Conservation (phyloP, 2,329 filamentous ascomycete genomes). For the Colletotrichum navitas region DNA sequence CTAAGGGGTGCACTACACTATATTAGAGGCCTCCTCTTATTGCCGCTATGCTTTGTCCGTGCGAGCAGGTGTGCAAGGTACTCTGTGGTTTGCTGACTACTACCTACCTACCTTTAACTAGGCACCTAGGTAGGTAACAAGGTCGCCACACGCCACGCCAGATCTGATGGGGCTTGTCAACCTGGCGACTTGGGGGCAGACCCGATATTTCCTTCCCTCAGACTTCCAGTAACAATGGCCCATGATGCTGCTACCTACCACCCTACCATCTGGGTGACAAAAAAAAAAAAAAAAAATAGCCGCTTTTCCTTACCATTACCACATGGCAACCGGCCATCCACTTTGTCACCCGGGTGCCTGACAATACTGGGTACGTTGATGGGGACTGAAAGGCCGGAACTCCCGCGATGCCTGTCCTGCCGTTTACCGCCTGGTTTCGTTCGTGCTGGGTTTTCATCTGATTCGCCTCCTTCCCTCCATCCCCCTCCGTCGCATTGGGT, state of each 20-base stretch:
- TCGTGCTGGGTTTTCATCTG: constrained; percentile 3
- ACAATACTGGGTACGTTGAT: background rate
- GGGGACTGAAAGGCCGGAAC: constrained; percentile 9
- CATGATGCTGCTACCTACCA: constrained; percentile 15
- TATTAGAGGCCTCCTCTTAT: too few relatives aligned
- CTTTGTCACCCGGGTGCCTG: too few relatives aligned
- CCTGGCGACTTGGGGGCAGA: constrained; percentile 13
- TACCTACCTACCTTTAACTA: too few relatives aligned
- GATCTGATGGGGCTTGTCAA: constrained; percentile 8
- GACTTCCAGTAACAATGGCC: constrained; percentile 25
- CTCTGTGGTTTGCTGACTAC: too few relatives aligned
- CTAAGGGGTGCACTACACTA: background rate
- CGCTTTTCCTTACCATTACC: too few relatives aligned
- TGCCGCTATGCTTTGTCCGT: constrained; percentile 9
- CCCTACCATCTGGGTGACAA: too few relatives aligned
- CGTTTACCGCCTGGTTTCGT: constrained; percentile 3
- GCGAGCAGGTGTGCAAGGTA: background rate
- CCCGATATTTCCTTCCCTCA: constrained; percentile 28
- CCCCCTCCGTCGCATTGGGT: constrained; percentile 5
- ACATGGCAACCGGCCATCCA: too few relatives aligned
- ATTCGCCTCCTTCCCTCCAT: constrained; percentile 22
- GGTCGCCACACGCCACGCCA: background rate
- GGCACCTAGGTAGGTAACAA: background rate
- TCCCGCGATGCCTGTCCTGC: constrained; percentile 1
- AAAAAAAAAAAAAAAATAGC: too few relatives aligned